Base-by-base conservation (phyloP, 2,329 filamentous ascomycete species). In the Fusarium sp. region DNA sequence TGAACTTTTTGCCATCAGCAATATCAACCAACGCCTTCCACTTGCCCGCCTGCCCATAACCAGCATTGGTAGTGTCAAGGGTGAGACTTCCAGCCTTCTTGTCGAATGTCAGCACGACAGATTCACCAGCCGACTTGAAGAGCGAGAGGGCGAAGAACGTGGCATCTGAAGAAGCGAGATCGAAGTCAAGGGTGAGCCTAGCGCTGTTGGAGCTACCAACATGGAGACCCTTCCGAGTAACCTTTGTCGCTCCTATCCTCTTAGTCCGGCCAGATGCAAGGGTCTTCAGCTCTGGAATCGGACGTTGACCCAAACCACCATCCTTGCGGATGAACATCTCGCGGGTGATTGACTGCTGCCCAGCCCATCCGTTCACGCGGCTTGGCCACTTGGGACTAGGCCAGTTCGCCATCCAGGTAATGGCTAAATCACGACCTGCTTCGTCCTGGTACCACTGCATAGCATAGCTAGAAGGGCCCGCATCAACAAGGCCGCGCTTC, bases 401-500 rank as follows among this genome's bases (percentile, higher is more conserved):
- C 43, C 73, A 75, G 54, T 77, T 75, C 16, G 56, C 73, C 74
- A 75, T 75, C 75, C 75, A 77, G 30, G 63, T 68, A 29, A 29
- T 29, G 27, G 27, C 27, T 29, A 29, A 5, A 29, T 29, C 27
- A 29, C 27, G 27, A 11, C 77, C 77, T 8, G 66, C 47, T 24
- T 72, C 69, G 58, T 79, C 77, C 44, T 73, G 59, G 63, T 77
- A 79, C 77, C 76, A 77, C 63, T 79, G 77, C 68, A 72, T 74
- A 6, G 77, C 74, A 50, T 77, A 77, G 62, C 72, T 75, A n/a
- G 68, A 68, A 40, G 75, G 75, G 30, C 75, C 74, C 40, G 63
- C 67, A 45, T 77, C 73, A 18, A 77, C 27, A 25, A 75, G 71
- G 2, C 73, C 75, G 10, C 59, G 66, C 63, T 75, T 75, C 59